Base-by-base conservation (phyloP, 768 basidiomycete genomes). In the Boletellus emodensis region DNA sequence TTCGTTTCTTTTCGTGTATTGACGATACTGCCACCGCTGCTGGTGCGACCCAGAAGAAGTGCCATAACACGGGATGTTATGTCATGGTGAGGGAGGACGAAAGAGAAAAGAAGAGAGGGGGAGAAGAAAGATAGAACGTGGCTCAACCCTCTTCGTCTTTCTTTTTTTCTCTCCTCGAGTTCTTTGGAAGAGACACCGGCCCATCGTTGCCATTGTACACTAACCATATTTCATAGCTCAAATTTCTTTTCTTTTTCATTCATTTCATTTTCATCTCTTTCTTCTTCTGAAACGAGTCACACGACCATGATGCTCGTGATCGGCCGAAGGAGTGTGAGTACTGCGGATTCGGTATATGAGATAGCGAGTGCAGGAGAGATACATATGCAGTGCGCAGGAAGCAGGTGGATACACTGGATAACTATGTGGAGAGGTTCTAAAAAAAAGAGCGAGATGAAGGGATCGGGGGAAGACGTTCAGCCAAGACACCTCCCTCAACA, bases 361-460 rank as follows among this genome's bases (percentile, higher is more conserved):
- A 61, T 58, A 58, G 42, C 51, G 42, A 33, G 42, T 64, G 49
- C 24, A 44, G 51, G 60, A 48, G 49, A 30, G 42, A 61, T 61
- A 62, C 62, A 62, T 51, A 10, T 49, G 48, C 33, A 38, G 49
- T 53, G 62, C n/a, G n/a, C 40, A 15, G 28, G 17, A 47, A 43
- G 45, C 48, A 49, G 35, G 46, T 49, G 45, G 44, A 53, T 64
- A 62, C 61, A 64, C 37, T 50, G 44, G 48, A 55, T 42, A 33
- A n/a, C 15, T 33, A 49, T 48, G 42, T 30, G 40, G 46, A 45
- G 40, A 55, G n/a, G 22, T 40, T 15, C 14, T 40, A n/a, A 18
- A 33, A 44, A 28, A 18, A 44, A 43, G 28, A 30, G 30, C 8
- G 30, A 10, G 30, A 4, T 9, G 26, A 49, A 33, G 17, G 43